These are phyloP conservation scores for Solanum bukasovii DNA, from an alignment of 257 asterid genomes.

Conservation along the genomic window DNA sequence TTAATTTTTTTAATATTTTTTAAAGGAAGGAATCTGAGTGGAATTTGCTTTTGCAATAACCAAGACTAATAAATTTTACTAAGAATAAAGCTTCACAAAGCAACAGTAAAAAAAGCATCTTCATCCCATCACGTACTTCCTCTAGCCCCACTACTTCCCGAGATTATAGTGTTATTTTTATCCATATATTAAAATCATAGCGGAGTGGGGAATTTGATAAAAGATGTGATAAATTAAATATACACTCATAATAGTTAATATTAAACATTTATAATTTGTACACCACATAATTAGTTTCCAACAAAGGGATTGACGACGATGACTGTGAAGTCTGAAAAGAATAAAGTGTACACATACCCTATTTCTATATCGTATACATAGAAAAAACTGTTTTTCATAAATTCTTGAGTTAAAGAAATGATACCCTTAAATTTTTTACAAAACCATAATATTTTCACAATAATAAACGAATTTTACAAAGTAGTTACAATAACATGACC, in stretches of 20 bases:
- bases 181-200: too few relatives aligned
- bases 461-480: not conserved
- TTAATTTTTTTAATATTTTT: too few relatives aligned
- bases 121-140: not conserved
- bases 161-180: too few relatives aligned
- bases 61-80: conserved; percentile 1
- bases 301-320: too few relatives aligned
- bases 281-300: too few relatives aligned
- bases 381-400: too few relatives aligned
- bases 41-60: conserved; percentile 14
- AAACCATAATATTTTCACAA: not conserved
- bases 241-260: too few relatives aligned
- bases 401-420: not conserved
- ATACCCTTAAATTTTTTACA: not conserved
- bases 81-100: conserved; percentile 13
- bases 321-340: too few relatives aligned
- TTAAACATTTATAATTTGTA: too few relatives aligned
- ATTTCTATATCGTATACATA: not conserved
- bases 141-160: not conserved
- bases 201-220: too few relatives aligned
- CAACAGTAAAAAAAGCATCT: conserved; percentile 11
- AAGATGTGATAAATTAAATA: too few relatives aligned
- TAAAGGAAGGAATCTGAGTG: conserved; percentile 1
- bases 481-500: not conserved
- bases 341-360: too few relatives aligned